Conservation (phyloP, 2,329 filamentous ascomycete species). For the Cercospora sp. region DNA sequence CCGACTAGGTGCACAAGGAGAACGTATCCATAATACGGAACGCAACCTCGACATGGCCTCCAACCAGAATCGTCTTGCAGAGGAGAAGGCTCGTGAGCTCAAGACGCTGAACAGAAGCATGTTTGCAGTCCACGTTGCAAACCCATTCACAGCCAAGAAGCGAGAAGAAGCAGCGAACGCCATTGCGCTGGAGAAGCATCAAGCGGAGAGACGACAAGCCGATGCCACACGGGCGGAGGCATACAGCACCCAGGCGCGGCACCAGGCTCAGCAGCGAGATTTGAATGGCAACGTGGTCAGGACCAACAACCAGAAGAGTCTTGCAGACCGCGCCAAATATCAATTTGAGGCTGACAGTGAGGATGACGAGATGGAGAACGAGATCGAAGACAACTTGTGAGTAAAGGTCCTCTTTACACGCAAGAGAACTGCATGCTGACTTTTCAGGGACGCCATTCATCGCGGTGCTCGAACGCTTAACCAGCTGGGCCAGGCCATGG, state of each 20-base stretch:
- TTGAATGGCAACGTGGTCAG: slow-evolving; percentile 49
- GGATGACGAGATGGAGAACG: slow-evolving; percentile 62
- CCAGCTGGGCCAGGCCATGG: slow-evolving; percentile 70
- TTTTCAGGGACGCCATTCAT: slow-evolving; percentile 52
- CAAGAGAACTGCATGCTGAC: neutral
- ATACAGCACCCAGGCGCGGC: slow-evolving; percentile 56
- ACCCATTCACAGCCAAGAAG: slow-evolving; percentile 66
- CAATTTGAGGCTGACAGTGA: slow-evolving; percentile 76
- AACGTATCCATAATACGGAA: slow-evolving; percentile 79
- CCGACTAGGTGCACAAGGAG: slow-evolving; percentile 74
- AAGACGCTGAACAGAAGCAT: slow-evolving; percentile 86
- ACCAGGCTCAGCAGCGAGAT: slow-evolving; percentile 64
- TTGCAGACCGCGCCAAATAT: slow-evolving; percentile 69
- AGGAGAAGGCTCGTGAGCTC: slow-evolving; percentile 78
- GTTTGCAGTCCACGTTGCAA: slow-evolving; percentile 63
- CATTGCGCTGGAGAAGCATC: slow-evolving; percentile 66
- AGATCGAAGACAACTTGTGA: slow-evolving; percentile 44
- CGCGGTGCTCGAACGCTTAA: slow-evolving; percentile 70
- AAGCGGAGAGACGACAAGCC: slow-evolving; percentile 56
- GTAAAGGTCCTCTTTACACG: neutral
- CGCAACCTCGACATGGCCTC: slow-evolving; percentile 74
- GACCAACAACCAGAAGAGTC: slow-evolving; percentile 52
- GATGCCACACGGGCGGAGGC: slow-evolving; percentile 59
- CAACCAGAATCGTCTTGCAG: slow-evolving; percentile 72
- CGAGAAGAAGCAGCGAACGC: slow-evolving; percentile 63